Evolutionary conservation across 768 basidiomycete species (phyloP), one percentile per base, ranked within the genome.

Genomic region (Xerocomellus amylosporus): DNA sequence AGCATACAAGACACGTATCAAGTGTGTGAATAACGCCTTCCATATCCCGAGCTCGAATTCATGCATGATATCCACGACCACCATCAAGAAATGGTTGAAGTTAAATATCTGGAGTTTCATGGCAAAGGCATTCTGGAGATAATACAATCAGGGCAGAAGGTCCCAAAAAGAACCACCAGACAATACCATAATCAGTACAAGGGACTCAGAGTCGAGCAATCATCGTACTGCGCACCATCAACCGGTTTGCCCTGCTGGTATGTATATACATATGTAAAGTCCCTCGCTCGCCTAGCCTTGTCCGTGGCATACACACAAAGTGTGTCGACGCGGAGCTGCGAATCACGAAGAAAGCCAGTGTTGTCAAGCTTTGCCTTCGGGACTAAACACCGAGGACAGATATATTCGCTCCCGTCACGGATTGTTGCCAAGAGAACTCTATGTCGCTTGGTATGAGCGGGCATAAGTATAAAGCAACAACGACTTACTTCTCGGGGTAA

Each of bases 31-130:
- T 2, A 76, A 10, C 0, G 56, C 28, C 38, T 75, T 75, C 72
- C 74, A 77, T 0, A 69, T 69, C 1, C 77, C 76, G 0, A 76
- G 62, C 47, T 77, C 75, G 40, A 70, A 60, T 47, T 77, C 71
- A 47, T 77, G 76, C 66, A 78, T 50, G 28, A 77, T 38, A 48
- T 78, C 75, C 0, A 64, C 60, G 0, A 68, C 62, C 2, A 76
- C 61, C 49, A 73, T 67, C 0, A 2, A 17, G 46, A 59, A 73
- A 5, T 61, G 37, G 42, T 71, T 54, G 19, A 70, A 65, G 0
- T 54, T 58, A 13, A 61, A 51, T 2, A 28, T 12, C 1, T 42
- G 36, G 1, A 72, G 51, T 14, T 49, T 51, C 1, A 49, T 37
- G 0, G 70, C 71, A 46, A 77, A 75, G 2, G 68, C 60, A 49